A percentile compares a stretch with the other conserved stretches of the same genome.
phyloP scores from a whole-genome alignment of 2,329 filamentous ascomycete genomes.

The Aspergillus niger region DNA sequence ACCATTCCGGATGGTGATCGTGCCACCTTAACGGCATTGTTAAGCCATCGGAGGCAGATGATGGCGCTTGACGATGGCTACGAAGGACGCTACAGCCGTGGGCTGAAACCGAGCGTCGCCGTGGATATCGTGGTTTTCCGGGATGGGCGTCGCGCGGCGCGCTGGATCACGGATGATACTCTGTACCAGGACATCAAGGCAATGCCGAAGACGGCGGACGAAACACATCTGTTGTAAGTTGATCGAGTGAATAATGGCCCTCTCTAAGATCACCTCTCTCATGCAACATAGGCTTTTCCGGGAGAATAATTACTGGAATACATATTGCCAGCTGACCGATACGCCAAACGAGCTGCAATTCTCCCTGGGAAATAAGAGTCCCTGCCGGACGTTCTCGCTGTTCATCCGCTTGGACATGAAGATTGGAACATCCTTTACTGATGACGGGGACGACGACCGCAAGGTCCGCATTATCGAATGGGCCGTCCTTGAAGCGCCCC shows the following conservation, averaged over 20 bases:
- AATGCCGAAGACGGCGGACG: conserved; percentile 12
- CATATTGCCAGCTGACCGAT: conserved; percentile 13
- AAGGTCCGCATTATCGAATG: conserved; percentile 15
- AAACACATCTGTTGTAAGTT: conserved; percentile 18
- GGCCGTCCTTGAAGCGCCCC: conserved; percentile 18
- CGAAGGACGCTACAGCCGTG: not conserved
- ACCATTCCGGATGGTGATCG: conserved; percentile 14
- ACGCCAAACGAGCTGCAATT: conserved; percentile 14
- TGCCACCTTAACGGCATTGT: conserved; percentile 3
- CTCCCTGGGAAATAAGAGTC: conserved; percentile 17
- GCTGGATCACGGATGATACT: conserved; percentile 10
- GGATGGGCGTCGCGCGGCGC: conserved; percentile 11
- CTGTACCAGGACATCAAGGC: conserved; percentile 6
- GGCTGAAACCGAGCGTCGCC: conserved; percentile 7
- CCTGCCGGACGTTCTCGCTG: conserved; percentile 20
- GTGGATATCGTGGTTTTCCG: conserved; percentile 11
- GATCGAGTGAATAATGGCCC: not conserved
- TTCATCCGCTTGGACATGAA: conserved; percentile 13
- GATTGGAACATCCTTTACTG: not conserved
- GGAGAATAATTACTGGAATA: conserved; percentile 16
- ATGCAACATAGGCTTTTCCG: conserved; percentile 13
- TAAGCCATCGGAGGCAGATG: conserved; percentile 7
- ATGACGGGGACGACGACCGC: not conserved
- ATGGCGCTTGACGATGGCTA: conserved; percentile 9
- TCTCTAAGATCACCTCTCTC: no score